A percentile compares a stretch with the other conserved stretches of the same genome.
These are phyloP conservation scores for Erythrophleum fordii DNA, from an alignment of 306 rosid genomes.

Conservation along the genomic window DNA sequence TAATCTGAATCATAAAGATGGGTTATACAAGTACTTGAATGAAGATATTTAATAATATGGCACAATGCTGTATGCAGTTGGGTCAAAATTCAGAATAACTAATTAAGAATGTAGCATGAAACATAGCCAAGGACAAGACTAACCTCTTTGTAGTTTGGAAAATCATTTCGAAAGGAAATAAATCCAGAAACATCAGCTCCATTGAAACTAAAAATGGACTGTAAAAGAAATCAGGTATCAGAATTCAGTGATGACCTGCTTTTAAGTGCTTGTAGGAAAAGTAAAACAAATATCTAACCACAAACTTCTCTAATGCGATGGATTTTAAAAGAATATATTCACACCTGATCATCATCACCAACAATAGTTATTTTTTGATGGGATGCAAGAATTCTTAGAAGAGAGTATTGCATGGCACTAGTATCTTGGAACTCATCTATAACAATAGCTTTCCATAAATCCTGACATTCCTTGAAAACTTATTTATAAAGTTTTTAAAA, in stretches of 20 bases:
- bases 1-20: conserved; percentile 58
- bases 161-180: conserved; percentile 81
- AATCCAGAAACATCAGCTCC: conserved; percentile 96
- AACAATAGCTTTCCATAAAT: conserved; percentile 82
- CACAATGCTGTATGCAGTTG: neutral
- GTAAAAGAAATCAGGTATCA: conserved; percentile 39
- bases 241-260: conserved; percentile 31
- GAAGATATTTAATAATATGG: conserved; percentile 12
- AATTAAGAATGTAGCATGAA: conserved; percentile 32
- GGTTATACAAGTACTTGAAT: conserved; percentile 25
- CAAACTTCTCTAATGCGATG: conserved; percentile 7
- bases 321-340: conserved; percentile 21
- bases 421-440: conserved; percentile 99
- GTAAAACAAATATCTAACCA: conserved; percentile 29
- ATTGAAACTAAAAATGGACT: conserved; percentile 98
- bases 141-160: conserved; percentile 87
- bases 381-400: conserved; percentile 73
- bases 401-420: conserved; percentile 88
- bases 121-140: conserved; percentile 35
- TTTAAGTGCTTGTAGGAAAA: conserved; percentile 18
- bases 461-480: conserved; percentile 83
- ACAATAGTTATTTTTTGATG: conserved; percentile 82
- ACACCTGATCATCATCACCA: conserved; percentile 96
- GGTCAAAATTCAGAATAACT: conserved; percentile 10
- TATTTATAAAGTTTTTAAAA: conserved; percentile 30